Base-by-base conservation (phyloP, 2,329 filamentous ascomycete species). In the Cryphonectria japonica region DNA sequence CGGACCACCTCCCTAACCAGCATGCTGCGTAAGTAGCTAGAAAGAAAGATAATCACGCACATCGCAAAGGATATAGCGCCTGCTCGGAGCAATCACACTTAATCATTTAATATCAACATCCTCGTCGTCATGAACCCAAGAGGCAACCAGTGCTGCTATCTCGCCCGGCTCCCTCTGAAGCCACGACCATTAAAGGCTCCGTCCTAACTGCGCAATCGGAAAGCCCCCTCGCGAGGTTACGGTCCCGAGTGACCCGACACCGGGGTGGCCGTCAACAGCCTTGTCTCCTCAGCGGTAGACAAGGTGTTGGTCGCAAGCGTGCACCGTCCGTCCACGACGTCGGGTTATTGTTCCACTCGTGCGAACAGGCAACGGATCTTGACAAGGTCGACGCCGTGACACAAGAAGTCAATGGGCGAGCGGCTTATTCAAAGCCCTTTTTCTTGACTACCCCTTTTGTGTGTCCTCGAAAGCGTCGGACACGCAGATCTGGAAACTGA, bases 91-190 rank as follows among this genome's bases (percentile, higher is more conserved):
- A 22, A 4, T 26, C 22, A 11, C 9, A 37, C 14, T 1, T 9
- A 39, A 39, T 9, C 9, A 9, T 26, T 26, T 26, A 26, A 26
- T 26, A 26, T 26, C 32, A 78, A 81, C 59, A 60, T 81, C 50
- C 72, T 83, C 39, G 77, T 81, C 41, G 72, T 83, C 37, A 82
- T 80, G 52, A 80, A 77, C 68, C 79, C 81, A 6, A 77, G 77
- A 32, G 81, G 81, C 62, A 82, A 81, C 66, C 81, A 82, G 74
- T 76, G 76, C 71, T 72, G 75, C 9, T 73, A 74, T 2, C 76
- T 83, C 39, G 76, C 83, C 50, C 80, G 80, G 8, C 75, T 79
- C 3, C 3, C 73, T 83, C 14, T 72, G 77, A 14, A 67, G 75
- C 26, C 76, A 77, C 68, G 78, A 77, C 74, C 77, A 76, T 54